A percentile compares a stretch with the other conserved stretches of the same genome.
These are phyloP conservation scores for Tulasnella sp. DNA, from an alignment of 768 basidiomycete genomes.

Conservation along the genomic window DNA sequence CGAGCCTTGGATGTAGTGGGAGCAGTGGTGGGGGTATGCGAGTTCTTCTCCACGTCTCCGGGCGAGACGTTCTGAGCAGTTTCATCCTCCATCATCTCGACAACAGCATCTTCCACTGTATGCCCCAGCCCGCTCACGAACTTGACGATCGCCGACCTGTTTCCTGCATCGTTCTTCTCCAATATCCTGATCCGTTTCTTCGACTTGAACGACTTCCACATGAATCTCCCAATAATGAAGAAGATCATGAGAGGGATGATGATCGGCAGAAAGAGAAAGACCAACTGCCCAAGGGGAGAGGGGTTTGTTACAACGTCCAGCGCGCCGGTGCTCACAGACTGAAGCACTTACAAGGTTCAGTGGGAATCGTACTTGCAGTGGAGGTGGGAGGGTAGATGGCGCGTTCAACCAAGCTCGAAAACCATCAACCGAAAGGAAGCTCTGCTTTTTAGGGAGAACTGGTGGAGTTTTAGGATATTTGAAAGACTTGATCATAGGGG, in stretches of 20 bases:
- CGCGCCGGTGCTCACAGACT: neutral
- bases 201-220: conserved; percentile 28
- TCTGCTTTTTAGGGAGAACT: conserved; percentile 24
- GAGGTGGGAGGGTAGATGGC: conserved; percentile 42
- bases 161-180: conserved; percentile 34
- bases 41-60: neutral
- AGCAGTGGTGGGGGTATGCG: neutral
- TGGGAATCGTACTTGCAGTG: conserved; percentile 50
- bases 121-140: conserved; percentile 20
- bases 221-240: conserved; percentile 28
- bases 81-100: conserved; percentile 43
- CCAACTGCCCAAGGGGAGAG: conserved; percentile 28
- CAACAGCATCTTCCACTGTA: conserved; percentile 42
- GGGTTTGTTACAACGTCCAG: neutral
- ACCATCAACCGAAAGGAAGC: conserved; percentile 34
- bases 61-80: neutral
- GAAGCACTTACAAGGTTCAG: conserved; percentile 49
- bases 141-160: neutral
- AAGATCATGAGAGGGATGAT: conserved; percentile 46
- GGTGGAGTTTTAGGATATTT: conserved; percentile 33
- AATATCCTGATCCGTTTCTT: conserved; percentile 51
- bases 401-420: conserved; percentile 31
- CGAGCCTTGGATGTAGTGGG: neutral
- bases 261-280: conserved; percentile 50
- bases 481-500: conserved; percentile 45